Evolutionary conservation across 2,329 filamentous ascomycete genomes (phyloP), one percentile per base, ranked within the genome.

Genomic region (Pseudogymnoascus sp.): DNA sequence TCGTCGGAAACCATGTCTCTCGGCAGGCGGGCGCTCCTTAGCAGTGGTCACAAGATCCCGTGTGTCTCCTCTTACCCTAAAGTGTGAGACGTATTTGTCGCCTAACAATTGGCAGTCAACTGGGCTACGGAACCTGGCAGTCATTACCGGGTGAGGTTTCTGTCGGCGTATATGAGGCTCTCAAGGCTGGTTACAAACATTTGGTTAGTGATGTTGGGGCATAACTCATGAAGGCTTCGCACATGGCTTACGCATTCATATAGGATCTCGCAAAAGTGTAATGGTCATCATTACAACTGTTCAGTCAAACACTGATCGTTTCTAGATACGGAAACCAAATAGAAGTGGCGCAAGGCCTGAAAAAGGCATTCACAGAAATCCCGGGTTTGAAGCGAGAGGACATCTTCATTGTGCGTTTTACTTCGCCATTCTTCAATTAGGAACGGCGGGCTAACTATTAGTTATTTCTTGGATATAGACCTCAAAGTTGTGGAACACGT

Each of bases 11-110:
- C 21, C 6, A 87, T 87, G 84, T 86, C 84, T 71, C 76, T 78
- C 71, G 81, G 78, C 64, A 76, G 73, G 69, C 78, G 83, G 74
- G 82, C 85, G 69, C 84, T 82, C 66, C 81, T 86, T 70, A 86
- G 82, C 77, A 81, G 82, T 62, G 87, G 88, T 68, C 82, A 84
- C 71, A 84, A 85, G 76, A 89, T 89, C 63, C 84, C 86, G 21
- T 79, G 79, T 60, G 75, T 87, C 66, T 82, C 83, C 66, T 80
- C 82, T 67, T 79, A 79, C 65, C 81, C 79, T 67, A 81, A 79
- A 67, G 76, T 78, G 68, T 83, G 78, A 70, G 82, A 85, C 72
- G 81, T 82, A 81, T 38, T n/a, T 21, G 4, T 56, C 7, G n/a
- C 5, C 14, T 40, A 40, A 40, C 37, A 40, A 40, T 40, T 40